These are phyloP conservation scores for Wallacemonas sp. DNA, from an alignment of 208 protist genomes.

Conservation along the genomic window DNA sequence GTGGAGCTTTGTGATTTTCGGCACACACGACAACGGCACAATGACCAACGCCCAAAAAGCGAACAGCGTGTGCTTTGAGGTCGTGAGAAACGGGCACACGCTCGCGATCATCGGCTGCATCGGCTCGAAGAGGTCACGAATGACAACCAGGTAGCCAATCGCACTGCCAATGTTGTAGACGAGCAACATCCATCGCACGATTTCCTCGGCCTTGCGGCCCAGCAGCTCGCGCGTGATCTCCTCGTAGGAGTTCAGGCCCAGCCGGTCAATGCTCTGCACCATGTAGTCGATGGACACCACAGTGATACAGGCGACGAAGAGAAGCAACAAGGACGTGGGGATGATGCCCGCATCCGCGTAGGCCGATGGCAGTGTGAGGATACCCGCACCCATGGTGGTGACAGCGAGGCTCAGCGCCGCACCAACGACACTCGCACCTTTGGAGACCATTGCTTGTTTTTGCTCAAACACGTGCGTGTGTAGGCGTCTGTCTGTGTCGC, in stretches of 20 bases:
- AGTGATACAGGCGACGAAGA: slow-evolving; percentile 57
- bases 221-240: slow-evolving; percentile 67
- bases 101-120: slow-evolving; percentile 48
- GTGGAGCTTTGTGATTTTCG: slow-evolving; percentile 53
- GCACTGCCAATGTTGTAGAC: slow-evolving; percentile 60
- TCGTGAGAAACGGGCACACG: slow-evolving; percentile 46
- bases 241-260: slow-evolving; percentile 78
- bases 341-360: slow-evolving; percentile 65
- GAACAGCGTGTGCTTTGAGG: slow-evolving; percentile 62
- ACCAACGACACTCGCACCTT: slow-evolving; percentile 43
- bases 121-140: slow-evolving; percentile 63
- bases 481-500: slow-evolving; percentile 5
- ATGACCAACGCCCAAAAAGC: slow-evolving; percentile 59
- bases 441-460: slow-evolving; percentile 20
- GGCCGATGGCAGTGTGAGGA: slow-evolving; percentile 75
- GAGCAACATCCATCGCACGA: slow-evolving; percentile 68
- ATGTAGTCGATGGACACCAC: slow-evolving; percentile 77
- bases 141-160: slow-evolving; percentile 70
- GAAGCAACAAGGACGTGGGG: slow-evolving; percentile 38
- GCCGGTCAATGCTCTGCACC: slow-evolving; percentile 51
- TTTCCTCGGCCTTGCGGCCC: slow-evolving; percentile 42
- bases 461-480: too few relatives aligned
- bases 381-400: slow-evolving; percentile 76
- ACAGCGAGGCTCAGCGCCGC: slow-evolving; percentile 70
- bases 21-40: slow-evolving; percentile 69